Conservation (phyloP, 2,329 filamentous ascomycete genomes). For the Magnaporthiopsis poae region DNA sequence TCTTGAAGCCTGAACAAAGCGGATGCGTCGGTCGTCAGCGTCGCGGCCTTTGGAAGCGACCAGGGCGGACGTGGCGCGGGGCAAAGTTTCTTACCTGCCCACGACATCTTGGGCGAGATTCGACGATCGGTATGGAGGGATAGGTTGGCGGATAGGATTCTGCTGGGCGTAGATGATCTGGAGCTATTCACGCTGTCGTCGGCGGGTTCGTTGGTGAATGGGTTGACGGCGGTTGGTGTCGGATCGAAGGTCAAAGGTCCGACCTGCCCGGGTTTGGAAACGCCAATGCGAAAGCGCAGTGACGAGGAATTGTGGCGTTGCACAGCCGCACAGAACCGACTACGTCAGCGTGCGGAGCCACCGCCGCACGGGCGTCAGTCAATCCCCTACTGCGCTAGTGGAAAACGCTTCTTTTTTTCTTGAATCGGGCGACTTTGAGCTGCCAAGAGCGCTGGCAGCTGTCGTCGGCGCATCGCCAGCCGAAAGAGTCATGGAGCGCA, state of each 20-base stretch:
- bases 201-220: background rate
- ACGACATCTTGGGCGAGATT: constrained; percentile 31
- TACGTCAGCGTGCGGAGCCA: background rate
- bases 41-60: background rate
- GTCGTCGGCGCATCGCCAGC: background rate
- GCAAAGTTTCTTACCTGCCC: constrained; percentile 30
- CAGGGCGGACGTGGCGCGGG: background rate
- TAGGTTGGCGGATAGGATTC: background rate
- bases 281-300: background rate
- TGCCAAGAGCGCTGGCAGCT: background rate
- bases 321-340: background rate
- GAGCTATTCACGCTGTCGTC: background rate
- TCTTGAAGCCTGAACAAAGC: constrained; percentile 62
- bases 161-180: background rate
- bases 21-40: background rate
- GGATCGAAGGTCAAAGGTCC: background rate
- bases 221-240: background rate
- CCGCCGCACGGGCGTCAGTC: background rate
- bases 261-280: background rate
- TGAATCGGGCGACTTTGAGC: too few relatives aligned
- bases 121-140: background rate
- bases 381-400: background rate
- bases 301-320: background rate
- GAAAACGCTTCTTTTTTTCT: background rate
- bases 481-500: background rate